Base-by-base conservation (phyloP, 1,139 yeast species). In the Suhomyces kunorum region DNA sequence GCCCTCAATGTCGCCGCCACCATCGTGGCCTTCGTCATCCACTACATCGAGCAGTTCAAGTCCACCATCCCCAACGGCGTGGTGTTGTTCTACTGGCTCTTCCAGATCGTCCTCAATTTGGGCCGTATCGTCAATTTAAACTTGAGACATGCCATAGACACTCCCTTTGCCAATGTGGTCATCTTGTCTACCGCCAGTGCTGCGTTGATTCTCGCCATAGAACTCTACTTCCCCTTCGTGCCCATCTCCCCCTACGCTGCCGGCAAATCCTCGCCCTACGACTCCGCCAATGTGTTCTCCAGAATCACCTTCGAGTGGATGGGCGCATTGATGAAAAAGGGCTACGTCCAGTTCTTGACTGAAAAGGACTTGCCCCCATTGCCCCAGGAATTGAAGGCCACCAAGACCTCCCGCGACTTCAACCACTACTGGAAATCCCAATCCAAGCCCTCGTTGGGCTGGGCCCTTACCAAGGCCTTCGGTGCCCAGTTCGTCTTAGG, bases 231-330 rank as follows among this genome's bases (percentile, higher is more conserved):
- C 26, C 63, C 83, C 69, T 49, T 75, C 60, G 47, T 71, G 64
- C 58, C 80, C 59, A 37, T 48, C 47, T 54, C 68, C 12, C 61
- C 72, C 13, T 59, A 64, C 41, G 71, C 70, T 37, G 66, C 71
- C n/a, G 59, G 63, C 24, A 73, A 69, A 39, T 39, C 43, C 2
- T 60, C 74, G 48, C 95, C 97, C 3, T 81, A 78, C 47, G 98
- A 90, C 54, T 66, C 66, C 26, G 95, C 99, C 9, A 86, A 90
- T 56, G 67, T 89, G 17, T 89, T 90, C 55, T 81, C 95, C 13
- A 75, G 78, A 46, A 69, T 94, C 43, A 81, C 95, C 0, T 92
- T 92, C 61, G 71, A 80, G 30, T 92, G 99, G 99, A 86, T 92
- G 95, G 80, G 90, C 2, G 87, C 83, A 5, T 70, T 92, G 56